Evolutionary conservation across 495 filamentous ascomycete species (phyloP), one percentile per base, ranked within the genome.

Genomic region (Aspergillus nidulans): DNA sequence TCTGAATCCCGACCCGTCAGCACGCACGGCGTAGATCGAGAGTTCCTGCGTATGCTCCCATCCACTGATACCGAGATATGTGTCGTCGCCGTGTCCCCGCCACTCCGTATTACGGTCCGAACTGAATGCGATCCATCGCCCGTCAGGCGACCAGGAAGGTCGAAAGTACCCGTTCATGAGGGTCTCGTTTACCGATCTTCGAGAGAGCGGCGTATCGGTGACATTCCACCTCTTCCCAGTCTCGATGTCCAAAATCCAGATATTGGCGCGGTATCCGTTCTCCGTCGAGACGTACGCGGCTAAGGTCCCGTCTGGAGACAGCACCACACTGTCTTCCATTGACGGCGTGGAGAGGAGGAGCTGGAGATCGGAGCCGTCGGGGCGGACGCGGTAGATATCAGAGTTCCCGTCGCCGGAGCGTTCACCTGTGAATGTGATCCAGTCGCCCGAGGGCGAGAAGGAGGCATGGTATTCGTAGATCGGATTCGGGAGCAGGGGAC

Each of bases 1-100:
- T 8, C 64, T 63, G 24, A 70, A 66, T 34, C 59, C 63, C 15
- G 62, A 61, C 0, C 68, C 68, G 44, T 70, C 54, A 4, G 59
- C 60, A 1, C 63, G 58, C 25, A 67, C 62, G 1, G 57, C 61
- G 32, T 70, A 70, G 9, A 70, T 63, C 2, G 59, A 58, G 1
- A 70, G 56, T 36, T 65, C 63, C 48, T 70, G 68, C 5, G 65
- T 70, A 45, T 67, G 64, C 18, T 70, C 68, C 68, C 68, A 70
- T 1, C 66, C 66, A 2, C 51, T 45, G 1, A 53, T 25, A 3
- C 63, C 65, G 25, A 55, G 52, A 47, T 52, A 67, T 0, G 49
- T 61, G 1, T 23, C 28, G 19, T 57, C 46, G 24, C 63, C 63
- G 23, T 70, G 68, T 0, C 68, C 68, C 15, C 53, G 28, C 65